Conservation (phyloP, 1,139 yeast genomes). For the Blastobotrys malaysiensis region DNA sequence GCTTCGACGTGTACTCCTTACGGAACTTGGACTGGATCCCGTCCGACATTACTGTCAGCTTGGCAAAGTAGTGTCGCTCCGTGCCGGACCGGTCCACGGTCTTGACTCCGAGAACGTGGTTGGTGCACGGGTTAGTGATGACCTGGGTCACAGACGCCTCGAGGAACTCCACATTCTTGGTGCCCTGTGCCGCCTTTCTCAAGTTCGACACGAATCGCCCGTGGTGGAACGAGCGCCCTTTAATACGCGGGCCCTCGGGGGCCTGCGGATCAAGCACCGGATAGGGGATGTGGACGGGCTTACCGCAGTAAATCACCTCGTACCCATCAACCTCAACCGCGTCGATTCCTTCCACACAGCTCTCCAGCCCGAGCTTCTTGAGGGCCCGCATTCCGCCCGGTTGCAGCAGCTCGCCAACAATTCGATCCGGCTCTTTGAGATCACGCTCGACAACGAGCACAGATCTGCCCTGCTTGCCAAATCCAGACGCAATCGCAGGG, state of each 20-base stretch:
- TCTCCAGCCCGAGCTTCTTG: slow-evolving; percentile 71
- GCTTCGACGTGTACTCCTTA: slow-evolving; percentile 55
- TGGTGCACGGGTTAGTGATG: slow-evolving; percentile 45
- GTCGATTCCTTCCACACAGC: slow-evolving; percentile 73
- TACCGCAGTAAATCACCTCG: slow-evolving; percentile 61
- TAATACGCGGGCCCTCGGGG: slow-evolving; percentile 38
- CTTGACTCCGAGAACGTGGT: slow-evolving; percentile 63
- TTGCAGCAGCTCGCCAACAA: slow-evolving; percentile 94
- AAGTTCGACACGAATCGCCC: slow-evolving; percentile 80
- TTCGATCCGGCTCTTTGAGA: slow-evolving; percentile 88
- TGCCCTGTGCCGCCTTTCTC: slow-evolving; percentile 62
- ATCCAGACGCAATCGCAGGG: slow-evolving; percentile 82
- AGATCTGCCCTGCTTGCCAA: slow-evolving; percentile 83
- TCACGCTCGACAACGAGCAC: slow-evolving; percentile 69
- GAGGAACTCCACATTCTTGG: slow-evolving; percentile 58
- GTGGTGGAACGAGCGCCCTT: slow-evolving; percentile 81
- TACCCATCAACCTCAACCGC: slow-evolving; percentile 80
- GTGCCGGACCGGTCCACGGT: slow-evolving; percentile 25
- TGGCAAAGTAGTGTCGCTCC: slow-evolving; percentile 44
- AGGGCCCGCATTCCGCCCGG: slow-evolving; percentile 90
- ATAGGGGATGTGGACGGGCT: slow-evolving; percentile 58
- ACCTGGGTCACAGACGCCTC: slow-evolving; percentile 77
- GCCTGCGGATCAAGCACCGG: slow-evolving; percentile 38
- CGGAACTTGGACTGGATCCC: slow-evolving; percentile 94
- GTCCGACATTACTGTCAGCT: slow-evolving; percentile 76